These are phyloP conservation scores for Physcomitrium patens DNA, from an alignment of 225 moss, liverwort and hornwort genomes.

Conservation along the genomic window DNA sequence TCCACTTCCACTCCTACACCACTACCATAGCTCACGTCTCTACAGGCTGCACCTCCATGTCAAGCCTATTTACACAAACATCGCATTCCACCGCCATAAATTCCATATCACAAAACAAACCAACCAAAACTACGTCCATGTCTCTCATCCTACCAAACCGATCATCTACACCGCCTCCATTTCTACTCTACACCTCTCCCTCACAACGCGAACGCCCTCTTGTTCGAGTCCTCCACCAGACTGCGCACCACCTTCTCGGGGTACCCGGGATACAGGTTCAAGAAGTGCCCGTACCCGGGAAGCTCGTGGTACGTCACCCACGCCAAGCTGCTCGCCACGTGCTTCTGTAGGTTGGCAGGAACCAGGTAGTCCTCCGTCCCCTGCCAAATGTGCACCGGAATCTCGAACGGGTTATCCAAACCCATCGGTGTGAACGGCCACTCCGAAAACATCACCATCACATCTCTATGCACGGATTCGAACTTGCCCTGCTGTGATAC, in stretches of 20 bases:
- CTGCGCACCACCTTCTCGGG: slow-evolving; percentile 46
- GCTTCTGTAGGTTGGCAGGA: slow-evolving; percentile 47
- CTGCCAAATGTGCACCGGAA: slow-evolving; percentile 54
- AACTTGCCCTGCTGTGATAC: slow-evolving; percentile 44
- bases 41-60: too few relatives aligned
- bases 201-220: slow-evolving; percentile 44
- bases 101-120: slow-evolving; percentile 38
- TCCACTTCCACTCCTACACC: too few relatives aligned
- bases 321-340: slow-evolving; percentile 37
- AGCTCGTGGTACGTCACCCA: slow-evolving; percentile 59
- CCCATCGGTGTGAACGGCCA: slow-evolving; percentile 61
- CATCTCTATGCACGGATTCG: slow-evolving; percentile 52
- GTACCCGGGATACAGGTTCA: slow-evolving; percentile 40
- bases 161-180: slow-evolving; percentile 27
- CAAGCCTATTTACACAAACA: slow-evolving; percentile 38
- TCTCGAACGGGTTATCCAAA: slow-evolving; percentile 40
- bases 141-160: slow-evolving; percentile 24
- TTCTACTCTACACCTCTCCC: slow-evolving; percentile 27
- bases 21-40: too few relatives aligned
- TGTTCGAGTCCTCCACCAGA: slow-evolving; percentile 40
- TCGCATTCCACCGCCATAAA: slow-evolving; percentile 35
- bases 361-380: slow-evolving; percentile 56
- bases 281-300: slow-evolving; percentile 47
- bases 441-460: slow-evolving; percentile 55
- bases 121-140: slow-evolving; percentile 1